Percentiles rank a stretch among this genome's conserved stretches.
These are phyloP conservation scores for Paracoccidioides lutzii DNA, from an alignment of 2,329 filamentous ascomycete species.

Conservation along the genomic window DNA sequence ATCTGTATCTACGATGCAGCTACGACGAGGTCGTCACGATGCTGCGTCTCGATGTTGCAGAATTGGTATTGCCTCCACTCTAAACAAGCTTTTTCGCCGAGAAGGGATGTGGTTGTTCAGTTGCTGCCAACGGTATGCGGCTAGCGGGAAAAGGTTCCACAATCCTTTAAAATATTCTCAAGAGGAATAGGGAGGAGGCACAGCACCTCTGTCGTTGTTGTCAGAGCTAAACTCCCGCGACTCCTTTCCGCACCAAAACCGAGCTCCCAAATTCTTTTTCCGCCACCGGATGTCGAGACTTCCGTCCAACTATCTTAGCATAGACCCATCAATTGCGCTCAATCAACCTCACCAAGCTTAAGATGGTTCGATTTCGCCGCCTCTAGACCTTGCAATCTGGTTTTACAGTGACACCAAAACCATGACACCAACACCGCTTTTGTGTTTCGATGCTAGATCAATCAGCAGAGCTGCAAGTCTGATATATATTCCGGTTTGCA, in stretches of 20 bases:
- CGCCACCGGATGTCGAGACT: conserved; percentile 67
- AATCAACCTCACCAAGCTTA: conserved; percentile 60
- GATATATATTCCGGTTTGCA: conserved; percentile 77
- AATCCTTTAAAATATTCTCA: conserved; percentile 70
- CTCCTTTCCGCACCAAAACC: conserved; percentile 68
- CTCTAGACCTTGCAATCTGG: conserved; percentile 60
- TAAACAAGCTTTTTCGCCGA: neutral
- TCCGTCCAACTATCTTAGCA: conserved; percentile 62
- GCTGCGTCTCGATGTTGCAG: conserved; percentile 58
- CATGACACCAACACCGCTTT: conserved; percentile 58
- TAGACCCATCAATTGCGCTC: conserved; percentile 76
- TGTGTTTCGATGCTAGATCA: conserved; percentile 52
- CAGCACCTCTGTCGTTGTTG: conserved; percentile 31
- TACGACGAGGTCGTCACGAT: conserved; percentile 61
- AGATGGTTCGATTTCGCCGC: conserved; percentile 70
- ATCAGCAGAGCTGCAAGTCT: conserved; percentile 67
- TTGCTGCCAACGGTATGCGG: conserved; percentile 68
- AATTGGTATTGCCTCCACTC: conserved; percentile 4
- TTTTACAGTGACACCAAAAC: conserved; percentile 57
- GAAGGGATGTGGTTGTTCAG: neutral
- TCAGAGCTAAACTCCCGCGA: conserved; percentile 56
- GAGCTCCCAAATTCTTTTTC: conserved; percentile 69
- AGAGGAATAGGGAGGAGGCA: conserved; percentile 43
- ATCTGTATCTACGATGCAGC: conserved; percentile 32
- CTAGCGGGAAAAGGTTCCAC: conserved; percentile 60